Evolutionary conservation across 1,284 basidiomycete genomes (phyloP).

Genomic region (Tilletia walkeri): DNA sequence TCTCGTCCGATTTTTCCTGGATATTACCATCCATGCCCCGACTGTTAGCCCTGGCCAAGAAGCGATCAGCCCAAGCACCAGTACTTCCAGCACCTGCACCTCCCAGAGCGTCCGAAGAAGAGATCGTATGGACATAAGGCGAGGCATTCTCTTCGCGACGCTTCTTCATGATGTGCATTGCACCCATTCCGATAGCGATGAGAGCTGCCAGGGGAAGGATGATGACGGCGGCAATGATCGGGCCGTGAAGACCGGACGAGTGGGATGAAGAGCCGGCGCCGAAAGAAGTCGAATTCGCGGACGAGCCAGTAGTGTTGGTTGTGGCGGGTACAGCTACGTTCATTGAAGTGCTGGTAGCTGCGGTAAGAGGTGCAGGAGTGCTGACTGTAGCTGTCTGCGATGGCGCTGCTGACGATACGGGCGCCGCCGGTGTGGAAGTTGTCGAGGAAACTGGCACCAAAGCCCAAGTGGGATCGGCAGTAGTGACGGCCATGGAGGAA

Average conservation of each 20-base stretch:
- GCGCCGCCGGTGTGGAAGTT: not conserved
- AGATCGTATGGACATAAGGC: not conserved
- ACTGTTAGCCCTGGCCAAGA: not conserved
- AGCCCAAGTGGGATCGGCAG: not conserved
- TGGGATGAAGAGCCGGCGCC: not conserved
- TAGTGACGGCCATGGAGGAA: not conserved
- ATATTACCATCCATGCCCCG: not conserved
- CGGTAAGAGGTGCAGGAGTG: not conserved
- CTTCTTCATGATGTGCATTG: not conserved
- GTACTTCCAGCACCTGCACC: not conserved
- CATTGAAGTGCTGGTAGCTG: not conserved
- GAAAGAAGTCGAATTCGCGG: not conserved
- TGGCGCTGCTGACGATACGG: not conserved
- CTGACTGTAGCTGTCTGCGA: not conserved
- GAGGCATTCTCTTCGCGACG: not conserved
- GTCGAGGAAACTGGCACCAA: not conserved
- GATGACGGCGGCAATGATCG: constrained; percentile 11
- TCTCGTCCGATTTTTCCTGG: not conserved
- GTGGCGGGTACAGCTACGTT: not conserved
- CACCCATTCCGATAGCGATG: constrained; percentile 6
- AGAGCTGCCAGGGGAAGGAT: constrained; percentile 6
- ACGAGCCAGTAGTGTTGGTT: not conserved
- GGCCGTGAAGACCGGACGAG: not conserved
- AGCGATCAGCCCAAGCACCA: constrained; percentile 1
- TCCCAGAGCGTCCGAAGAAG: not conserved